Base-by-base conservation (phyloP, 2,329 filamentous ascomycete species). In the Ophiocordyceps camponoti-leonardi region DNA sequence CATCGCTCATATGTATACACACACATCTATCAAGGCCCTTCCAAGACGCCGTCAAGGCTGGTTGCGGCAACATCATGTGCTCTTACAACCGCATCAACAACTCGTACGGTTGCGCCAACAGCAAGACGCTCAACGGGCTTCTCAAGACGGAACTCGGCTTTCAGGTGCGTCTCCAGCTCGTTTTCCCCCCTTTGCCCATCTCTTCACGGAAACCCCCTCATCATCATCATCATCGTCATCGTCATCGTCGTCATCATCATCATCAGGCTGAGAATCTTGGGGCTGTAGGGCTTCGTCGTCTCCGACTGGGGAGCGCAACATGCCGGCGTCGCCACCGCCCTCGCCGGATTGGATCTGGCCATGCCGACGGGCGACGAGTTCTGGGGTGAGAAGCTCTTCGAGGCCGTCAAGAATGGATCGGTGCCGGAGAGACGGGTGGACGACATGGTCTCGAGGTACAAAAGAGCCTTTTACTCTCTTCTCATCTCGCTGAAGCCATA, bases 241-340 rank as follows among this genome's bases (percentile, higher is more conserved):
- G n/a, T n/a, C n/a, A n/a, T n/a, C n/a, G n/a, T n/a, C n/a, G n/a
- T n/a, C n/a, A n/a, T n/a, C n/a, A n/a, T n/a, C n/a, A n/a, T n/a
- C 22, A 23, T 23, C 22, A 23, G 22, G 22, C 22, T 23, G 22
- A 23, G 22, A 23, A 23, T 23, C 11, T n/a, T n/a, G n/a, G n/a
- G n/a, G n/a, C 93, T 94, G 56, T 83, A 93, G 58, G 86, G 86
- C 0, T 90, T 86, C 46, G 76, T 92, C 13, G 84, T 92, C 68
- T 81, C 79, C 1, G 88, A 94, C 58, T 94, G 87, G 87, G 69
- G 92, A 3, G 85, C 84, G 0, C 87, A 94, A 57, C 19, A 26
- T 20, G 81, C 81, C 13, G 88, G 88, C 12, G 85, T 94, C 1
- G 79, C 75, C 18, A 83, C 78, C 49, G 83, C 86, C 6, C 66